Conservation (phyloP, 805 yeast species). For the Vanderwaltozyma verrucispora region DNA sequence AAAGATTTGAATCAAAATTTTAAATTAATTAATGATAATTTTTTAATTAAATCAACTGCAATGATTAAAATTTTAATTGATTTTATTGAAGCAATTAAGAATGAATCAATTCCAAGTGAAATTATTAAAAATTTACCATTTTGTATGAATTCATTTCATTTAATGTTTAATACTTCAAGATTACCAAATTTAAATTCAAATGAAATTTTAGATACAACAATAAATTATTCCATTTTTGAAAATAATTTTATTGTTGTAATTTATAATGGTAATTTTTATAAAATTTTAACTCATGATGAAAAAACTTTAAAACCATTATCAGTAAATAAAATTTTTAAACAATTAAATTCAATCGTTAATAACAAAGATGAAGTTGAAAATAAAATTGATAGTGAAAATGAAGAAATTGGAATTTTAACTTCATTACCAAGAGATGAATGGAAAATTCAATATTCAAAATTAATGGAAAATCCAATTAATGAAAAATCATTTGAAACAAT, state of each 20-base stretch:
- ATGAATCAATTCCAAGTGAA: conserved; percentile 73
- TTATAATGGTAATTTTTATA: conserved; percentile 71
- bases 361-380: conserved; percentile 11
- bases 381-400: conserved; percentile 23
- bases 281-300: conserved; percentile 49
- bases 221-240: conserved; percentile 34
- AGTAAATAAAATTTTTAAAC: conserved; percentile 42
- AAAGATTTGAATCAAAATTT: conserved; percentile 38
- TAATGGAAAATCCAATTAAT: conserved; percentile 53
- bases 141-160: conserved; percentile 87
- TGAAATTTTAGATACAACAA: conserved; percentile 48
- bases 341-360: conserved; percentile 45
- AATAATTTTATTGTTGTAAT: conserved; percentile 66
- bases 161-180: conserved; percentile 85
- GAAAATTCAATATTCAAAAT: conserved; percentile 47
- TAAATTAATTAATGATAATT: conserved; percentile 36
- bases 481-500: conserved; percentile 52
- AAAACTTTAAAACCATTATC: conserved; percentile 30
- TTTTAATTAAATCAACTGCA: conserved; percentile 65
- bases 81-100: conserved; percentile 57
- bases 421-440: conserved; percentile 80
- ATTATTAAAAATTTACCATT: conserved; percentile 65
- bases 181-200: conserved; percentile 41
- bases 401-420: conserved; percentile 74
- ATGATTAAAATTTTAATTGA: conserved; percentile 55